Evolutionary conservation across 345 rosid species (phyloP).

Genomic region (Sisymbrium altissimum): DNA sequence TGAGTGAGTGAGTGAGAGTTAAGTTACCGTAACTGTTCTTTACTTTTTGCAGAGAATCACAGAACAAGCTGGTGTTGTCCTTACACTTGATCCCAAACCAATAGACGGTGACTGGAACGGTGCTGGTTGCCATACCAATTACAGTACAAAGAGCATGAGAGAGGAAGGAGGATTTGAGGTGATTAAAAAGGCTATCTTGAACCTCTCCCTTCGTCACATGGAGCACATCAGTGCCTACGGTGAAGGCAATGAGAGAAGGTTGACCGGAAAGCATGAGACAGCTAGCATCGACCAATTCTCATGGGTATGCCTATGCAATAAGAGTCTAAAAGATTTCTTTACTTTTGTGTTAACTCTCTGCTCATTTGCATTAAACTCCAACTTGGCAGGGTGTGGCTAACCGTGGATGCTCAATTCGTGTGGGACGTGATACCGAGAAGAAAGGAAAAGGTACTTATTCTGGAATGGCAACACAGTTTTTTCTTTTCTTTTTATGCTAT

Average conservation of each 20-base stretch:
- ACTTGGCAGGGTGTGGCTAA: conserved; percentile 83
- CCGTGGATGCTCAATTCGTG: conserved; percentile 95
- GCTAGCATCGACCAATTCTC: conserved; percentile 87
- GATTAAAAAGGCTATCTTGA: conserved; percentile 88
- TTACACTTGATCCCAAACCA: conserved; percentile 90
- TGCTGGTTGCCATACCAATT: conserved; percentile 98
- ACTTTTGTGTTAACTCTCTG: too few species aligned
- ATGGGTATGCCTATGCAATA: conserved; percentile 52
- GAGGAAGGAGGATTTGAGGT: conserved; percentile 90
- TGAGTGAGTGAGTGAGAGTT: neutral
- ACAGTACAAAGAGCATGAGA: conserved; percentile 94
- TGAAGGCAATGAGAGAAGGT: conserved; percentile 97
- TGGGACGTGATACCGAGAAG: conserved; percentile 95
- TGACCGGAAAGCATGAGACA: conserved; percentile 97
- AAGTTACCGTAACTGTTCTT: neutral
- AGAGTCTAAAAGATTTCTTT: neutral
- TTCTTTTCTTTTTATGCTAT: neutral
- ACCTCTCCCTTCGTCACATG: conserved; percentile 81
- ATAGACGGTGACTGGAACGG: conserved; percentile 99
- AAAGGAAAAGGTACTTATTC: conserved; percentile 68
- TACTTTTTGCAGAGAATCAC: conserved; percentile 75
- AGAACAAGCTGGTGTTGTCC: conserved; percentile 95
- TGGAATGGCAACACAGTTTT: neutral
- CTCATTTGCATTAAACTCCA: neutral
- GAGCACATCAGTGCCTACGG: conserved; percentile 94